Base-by-base conservation (phyloP, 768 basidiomycete species). In the Lactarius sanguifluus region DNA sequence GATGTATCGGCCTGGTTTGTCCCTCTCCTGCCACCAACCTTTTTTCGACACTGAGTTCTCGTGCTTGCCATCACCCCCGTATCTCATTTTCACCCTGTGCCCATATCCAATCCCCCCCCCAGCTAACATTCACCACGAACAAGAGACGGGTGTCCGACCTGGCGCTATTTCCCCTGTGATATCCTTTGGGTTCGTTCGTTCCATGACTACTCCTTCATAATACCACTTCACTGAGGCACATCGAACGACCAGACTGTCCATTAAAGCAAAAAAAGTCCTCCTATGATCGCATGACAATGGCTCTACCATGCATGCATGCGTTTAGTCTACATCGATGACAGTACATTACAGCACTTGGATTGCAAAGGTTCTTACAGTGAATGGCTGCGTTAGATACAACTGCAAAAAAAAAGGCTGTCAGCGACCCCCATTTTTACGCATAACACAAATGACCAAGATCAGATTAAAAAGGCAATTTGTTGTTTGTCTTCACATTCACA, bases 401-500 rank as follows among this genome's bases (percentile, higher is more conserved):
- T 63, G 50, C 20, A 45, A 32, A 38, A 12, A 59, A 45, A 1
- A n/a, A 20, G 8, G 4, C 2, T 28, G 58, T 67, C 34, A 67
- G 62, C 3, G 12, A 59, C 18, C 3, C 3, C 25, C 32, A 34
- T 15, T 5, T 55, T 59, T 8, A n/a, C 1, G 36, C 34, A 5
- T 25, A 10, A 23, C 8, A 43, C 15, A 32, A 56, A 32, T 18
- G 13, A 3, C 40, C 15, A 23, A 45, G n/a, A 20, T 59, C 57
- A 67, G 74, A 69, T 68, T 71, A 68, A 72, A 79, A 77, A 84
- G 81, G 84, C 83, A 85, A 86, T 85, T 80, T 76, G 23, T 76
- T 69, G 69, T 75, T 82, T 82, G 72, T 86, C 85, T 81, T 81
- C 82, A 85, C 76, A 38, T 38, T 38, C 36, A 38, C 36, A 79